These are phyloP conservation scores for Lumnitzera littorea DNA, from an alignment of 345 rosid genomes.

Conservation along the genomic window DNA sequence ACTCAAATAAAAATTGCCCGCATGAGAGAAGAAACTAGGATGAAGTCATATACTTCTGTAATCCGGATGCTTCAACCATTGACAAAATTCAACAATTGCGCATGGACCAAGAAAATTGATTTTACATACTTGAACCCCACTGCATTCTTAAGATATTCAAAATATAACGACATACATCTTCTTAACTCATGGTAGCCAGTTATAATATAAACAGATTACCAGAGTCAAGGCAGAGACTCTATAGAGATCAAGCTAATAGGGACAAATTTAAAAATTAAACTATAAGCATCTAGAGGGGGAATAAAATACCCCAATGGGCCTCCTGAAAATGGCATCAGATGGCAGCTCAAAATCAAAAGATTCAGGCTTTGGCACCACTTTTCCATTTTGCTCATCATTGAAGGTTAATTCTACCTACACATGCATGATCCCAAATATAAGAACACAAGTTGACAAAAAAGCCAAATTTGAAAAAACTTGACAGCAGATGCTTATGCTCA, in stretches of 20 bases:
- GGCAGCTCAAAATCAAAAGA: constrained; percentile 46
- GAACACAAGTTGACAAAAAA: constrained; percentile 18
- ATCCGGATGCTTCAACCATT: no score
- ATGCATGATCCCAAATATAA: constrained; percentile 10
- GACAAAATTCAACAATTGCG: no score
- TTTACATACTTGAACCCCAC: no score
- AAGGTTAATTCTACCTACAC: constrained; percentile 24
- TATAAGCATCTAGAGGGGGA: not conserved
- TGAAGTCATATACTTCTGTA: no score
- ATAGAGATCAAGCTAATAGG: not conserved
- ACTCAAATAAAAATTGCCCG: no score
- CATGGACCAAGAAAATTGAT: no score
- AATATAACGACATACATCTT: no score
- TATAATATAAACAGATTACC: no score
- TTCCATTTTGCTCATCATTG: constrained; percentile 12
- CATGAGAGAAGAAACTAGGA: no score
- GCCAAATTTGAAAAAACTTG: not conserved
- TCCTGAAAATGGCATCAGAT: constrained; percentile 23
- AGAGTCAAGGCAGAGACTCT: no score
- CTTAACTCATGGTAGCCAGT: no score
- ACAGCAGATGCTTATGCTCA: not conserved
- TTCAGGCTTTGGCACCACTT: constrained; percentile 51
- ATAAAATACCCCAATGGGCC: constrained; percentile 35
- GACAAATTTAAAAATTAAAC: not conserved
- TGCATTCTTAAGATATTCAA: no score